These are phyloP conservation scores for Graphilbum sp. DNA, from an alignment of 2,329 filamentous ascomycete genomes.

Conservation along the genomic window DNA sequence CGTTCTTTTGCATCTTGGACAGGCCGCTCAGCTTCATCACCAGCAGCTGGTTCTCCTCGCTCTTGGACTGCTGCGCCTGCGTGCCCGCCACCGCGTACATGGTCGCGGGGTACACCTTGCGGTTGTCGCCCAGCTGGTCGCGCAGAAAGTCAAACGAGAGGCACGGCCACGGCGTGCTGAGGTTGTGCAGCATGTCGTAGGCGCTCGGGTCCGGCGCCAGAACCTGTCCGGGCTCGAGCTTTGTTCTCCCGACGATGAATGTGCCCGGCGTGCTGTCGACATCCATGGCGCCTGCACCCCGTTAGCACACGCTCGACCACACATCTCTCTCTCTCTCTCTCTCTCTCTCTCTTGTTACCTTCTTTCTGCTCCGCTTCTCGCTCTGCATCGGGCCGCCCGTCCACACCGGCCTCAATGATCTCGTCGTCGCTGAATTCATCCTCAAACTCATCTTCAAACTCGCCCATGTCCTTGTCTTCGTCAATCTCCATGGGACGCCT, in stretches of 20 bases:
- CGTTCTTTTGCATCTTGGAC: constrained; percentile 56
- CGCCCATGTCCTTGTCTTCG: constrained; percentile 44
- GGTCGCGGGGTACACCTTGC: constrained; percentile 86
- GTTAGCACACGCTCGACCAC: too few relatives aligned
- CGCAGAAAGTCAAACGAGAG: constrained; percentile 86
- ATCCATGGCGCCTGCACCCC: constrained; percentile 74
- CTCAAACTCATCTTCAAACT: constrained; percentile 93
- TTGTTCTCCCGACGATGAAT: constrained; percentile 89
- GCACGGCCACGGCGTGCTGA: constrained; percentile 93
- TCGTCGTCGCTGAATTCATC: constrained; percentile 79
- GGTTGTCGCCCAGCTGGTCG: constrained; percentile 73
- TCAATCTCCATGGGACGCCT: constrained; percentile 52
- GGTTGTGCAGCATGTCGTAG: constrained; percentile 92
- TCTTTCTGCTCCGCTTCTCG: constrained; percentile 75
- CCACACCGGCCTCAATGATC: constrained; percentile 84
- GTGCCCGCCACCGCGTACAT: constrained; percentile 92
- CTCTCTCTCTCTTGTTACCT: constrained; percentile 30
- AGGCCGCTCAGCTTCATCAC: constrained; percentile 92
- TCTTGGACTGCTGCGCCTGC: constrained; percentile 60
- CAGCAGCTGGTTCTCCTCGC: constrained; percentile 84
- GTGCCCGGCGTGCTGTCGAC: constrained; percentile 63
- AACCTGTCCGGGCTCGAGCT: constrained; percentile 79
- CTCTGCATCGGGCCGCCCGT: constrained; percentile 83
- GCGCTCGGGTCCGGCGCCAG: constrained; percentile 83
- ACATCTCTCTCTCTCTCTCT: constrained; percentile 17